Evolutionary conservation across 2,329 filamentous ascomycete species (phyloP).

Genomic region (Aureobasidium leucospermi): DNA sequence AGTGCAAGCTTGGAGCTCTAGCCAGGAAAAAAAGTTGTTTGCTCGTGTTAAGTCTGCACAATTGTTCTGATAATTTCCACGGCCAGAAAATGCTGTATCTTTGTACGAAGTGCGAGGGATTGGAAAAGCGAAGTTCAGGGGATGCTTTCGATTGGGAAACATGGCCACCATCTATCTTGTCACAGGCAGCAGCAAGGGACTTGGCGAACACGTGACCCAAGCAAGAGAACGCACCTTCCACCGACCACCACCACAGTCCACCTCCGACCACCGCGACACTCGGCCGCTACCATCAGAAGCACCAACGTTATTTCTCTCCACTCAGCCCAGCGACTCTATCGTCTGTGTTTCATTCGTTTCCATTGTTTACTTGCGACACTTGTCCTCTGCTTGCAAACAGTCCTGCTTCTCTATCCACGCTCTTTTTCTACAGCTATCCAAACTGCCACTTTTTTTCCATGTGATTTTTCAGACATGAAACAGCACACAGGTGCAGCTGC

Average conservation of each 20-base stretch:
- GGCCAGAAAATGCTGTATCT: not conserved
- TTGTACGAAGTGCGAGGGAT: not conserved
- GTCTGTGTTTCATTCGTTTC: conserved; percentile 5
- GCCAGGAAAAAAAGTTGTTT: conserved; percentile 7
- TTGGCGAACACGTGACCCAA: conserved; percentile 7
- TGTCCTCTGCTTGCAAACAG: not conserved
- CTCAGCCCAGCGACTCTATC: conserved; percentile 8
- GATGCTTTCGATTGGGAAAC: not conserved
- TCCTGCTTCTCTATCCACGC: not conserved
- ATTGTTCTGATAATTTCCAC: not conserved
- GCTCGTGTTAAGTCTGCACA: conserved; percentile 6
- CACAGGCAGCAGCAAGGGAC: conserved; percentile 12
- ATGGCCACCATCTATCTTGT: not conserved
- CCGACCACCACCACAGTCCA: not conserved
- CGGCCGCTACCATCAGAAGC: conserved; percentile 7
- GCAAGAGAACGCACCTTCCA: not conserved
- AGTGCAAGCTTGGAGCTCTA: conserved; percentile 6
- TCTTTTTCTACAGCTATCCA: not conserved
- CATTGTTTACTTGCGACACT: conserved; percentile 9
- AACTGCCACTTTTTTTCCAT: not conserved
- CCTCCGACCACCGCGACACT: not conserved
- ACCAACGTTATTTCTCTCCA: conserved; percentile 12
- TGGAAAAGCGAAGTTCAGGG: not conserved
- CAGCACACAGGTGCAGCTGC: not conserved
- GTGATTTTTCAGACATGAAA: conserved; percentile 1